Conservation (phyloP, 2,329 filamentous ascomycete species). For the Botrytis pseudocinerea region DNA sequence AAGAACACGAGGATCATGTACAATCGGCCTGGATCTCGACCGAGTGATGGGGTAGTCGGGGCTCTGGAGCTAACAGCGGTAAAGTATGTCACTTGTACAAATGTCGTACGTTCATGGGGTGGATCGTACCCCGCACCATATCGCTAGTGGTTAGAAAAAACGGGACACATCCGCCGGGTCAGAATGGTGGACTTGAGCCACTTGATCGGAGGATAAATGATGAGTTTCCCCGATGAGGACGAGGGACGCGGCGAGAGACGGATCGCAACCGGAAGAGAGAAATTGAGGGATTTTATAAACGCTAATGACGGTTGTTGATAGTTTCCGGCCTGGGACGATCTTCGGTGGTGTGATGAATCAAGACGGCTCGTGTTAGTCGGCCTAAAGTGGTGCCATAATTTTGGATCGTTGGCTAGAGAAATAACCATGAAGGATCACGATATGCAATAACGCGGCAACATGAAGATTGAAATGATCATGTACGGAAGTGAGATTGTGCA, state of each 20-base stretch:
- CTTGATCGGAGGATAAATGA: background rate
- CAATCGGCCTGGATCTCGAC: constrained; percentile 18
- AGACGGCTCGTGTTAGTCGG: background rate
- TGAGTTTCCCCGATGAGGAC: background rate
- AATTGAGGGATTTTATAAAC: background rate
- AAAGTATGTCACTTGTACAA: constrained; percentile 16
- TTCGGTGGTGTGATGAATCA: background rate
- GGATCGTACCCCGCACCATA: constrained; percentile 12
- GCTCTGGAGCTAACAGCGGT: background rate
- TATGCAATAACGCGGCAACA: background rate
- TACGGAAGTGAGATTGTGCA: background rate
- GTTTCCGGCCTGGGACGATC: background rate
- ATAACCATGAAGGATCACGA: background rate
- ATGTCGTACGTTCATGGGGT: background rate
- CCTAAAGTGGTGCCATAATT: background rate
- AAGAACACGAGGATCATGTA: constrained; percentile 1
- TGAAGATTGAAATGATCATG: too few relatives aligned
- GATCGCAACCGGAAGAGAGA: background rate
- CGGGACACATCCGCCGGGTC: constrained; percentile 1
- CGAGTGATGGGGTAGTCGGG: constrained; percentile 11
- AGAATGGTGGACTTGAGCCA: background rate
- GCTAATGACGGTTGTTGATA: background rate
- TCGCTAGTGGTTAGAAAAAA: background rate
- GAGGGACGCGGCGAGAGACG: background rate
- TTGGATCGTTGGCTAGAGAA: too few relatives aligned